Base-by-base conservation (phyloP, 2,329 filamentous ascomycete species). In the Sporothrix sp. region DNA sequence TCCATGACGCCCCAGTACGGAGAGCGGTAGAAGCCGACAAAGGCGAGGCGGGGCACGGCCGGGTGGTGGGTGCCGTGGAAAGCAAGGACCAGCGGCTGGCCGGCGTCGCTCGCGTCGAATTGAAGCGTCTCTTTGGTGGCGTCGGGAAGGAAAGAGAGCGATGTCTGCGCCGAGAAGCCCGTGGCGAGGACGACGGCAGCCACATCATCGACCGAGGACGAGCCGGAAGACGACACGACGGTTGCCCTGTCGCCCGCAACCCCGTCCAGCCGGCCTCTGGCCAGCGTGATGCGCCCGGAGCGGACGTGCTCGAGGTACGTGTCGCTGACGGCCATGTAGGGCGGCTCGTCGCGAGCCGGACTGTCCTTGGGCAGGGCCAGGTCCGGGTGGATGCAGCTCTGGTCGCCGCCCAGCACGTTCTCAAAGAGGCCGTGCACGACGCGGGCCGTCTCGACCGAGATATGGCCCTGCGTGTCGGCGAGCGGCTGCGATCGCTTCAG, bases 1-100 rank as follows among this genome's bases (percentile, higher is more conserved):
- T 93, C 87, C 75, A 91, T 88, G 0, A 89, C 81, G 1, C 84
- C 84, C 87, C 87, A 94, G 63, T 87, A 93, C 0, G 87, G 86
- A 0, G 85, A 85, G 54, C 87, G 77, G 61, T 94, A 94, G 65
- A 89, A 88, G 0, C 87, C 87, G 1, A 93, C 82, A 59, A 93
- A 90, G 0, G 85, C 86, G 0, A 93, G 67, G 6, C 76, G 76
- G 0, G 82, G 75, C 0, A 89, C 64, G 0, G 71, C 67, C 0
- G 75, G 73, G 52, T 82, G 78, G 50, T 82, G 70, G 0, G 81
- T 82, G 1, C 77, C 78, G 56, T 86, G 82, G 45, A 84, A 81
- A 20, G 83, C 79, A 1, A 93, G 70, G 0, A 84, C 76, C 1
- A 87, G 63, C 0, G 82, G 81, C n/a, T 82, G 72, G 44, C 75